Evolutionary conservation across 768 basidiomycete genomes (phyloP), one percentile per base, ranked within the genome.

Genomic region (Mycena olivaceomarginata): DNA sequence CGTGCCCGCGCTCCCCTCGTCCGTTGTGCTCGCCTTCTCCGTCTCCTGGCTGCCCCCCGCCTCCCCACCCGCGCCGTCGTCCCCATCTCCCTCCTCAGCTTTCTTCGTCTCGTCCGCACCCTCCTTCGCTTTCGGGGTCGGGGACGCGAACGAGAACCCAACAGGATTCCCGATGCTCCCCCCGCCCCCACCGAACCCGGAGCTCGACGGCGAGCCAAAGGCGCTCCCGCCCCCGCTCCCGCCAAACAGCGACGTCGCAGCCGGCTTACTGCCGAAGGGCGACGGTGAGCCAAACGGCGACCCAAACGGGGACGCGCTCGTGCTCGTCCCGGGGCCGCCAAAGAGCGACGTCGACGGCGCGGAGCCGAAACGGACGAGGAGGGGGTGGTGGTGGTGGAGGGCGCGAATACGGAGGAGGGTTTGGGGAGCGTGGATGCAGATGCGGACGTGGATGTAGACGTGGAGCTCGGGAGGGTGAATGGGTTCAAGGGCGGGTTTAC

Each of bases 91-190:
- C 45, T 51, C 77, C 78, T 57, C 57, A 78, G 6, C 65, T 25
- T 81, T 80, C 43, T 56, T 57, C 59, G 45, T 74, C 78, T 60
- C 59, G 76, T 74, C 71, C 74, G 68, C 74, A 72, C 76, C 80
- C 78, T 65, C 73, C 73, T 37, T 76, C 40, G 60, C 62, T 22
- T 87, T 22, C 85, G 81, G 48, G 87, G 84, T 22, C 85, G 81
- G 48, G 87, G 84, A 80, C 82, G 88, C 91, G 79, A 92, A 94
- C 11, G 88, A 88, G 77, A 94, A 94, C 7, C 93, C 93, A 10
- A 93, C 91, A 10, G 93, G 91, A 80, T 92, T 93, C 1, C 93
- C 92, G 22, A 93, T 88, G 79, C 88, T 91, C 69, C 92, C 92
- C 16, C 78, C 68, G 64, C 77, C 82, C 20, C 51, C 51, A 15